Conservation (phyloP, 2,329 filamentous ascomycete genomes). For the Claviceps capensis region DNA sequence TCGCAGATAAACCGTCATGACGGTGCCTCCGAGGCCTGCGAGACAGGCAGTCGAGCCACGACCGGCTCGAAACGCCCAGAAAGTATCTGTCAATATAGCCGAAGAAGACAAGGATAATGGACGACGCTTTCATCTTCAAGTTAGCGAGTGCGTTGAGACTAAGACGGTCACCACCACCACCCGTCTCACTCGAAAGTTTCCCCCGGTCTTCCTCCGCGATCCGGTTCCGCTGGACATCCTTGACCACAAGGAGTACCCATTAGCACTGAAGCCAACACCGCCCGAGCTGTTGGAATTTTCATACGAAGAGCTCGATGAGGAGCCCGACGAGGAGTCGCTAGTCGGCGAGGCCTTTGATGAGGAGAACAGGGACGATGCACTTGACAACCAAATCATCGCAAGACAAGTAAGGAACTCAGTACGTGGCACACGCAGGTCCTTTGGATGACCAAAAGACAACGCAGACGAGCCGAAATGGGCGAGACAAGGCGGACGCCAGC, state of each 20-base stretch:
- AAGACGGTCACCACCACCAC: conserved; percentile 81
- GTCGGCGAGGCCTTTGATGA: conserved; percentile 15
- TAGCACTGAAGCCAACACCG: conserved; percentile 73
- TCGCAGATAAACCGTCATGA: conserved; percentile 17
- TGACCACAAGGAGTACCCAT: conserved; percentile 79
- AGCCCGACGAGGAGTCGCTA: conserved; percentile 6
- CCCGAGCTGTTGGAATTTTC: conserved; percentile 63
- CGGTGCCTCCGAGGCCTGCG: conserved; percentile 19
- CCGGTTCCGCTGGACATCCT: conserved; percentile 57
- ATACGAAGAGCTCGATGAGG: conserved; percentile 42
- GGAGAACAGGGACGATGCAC: conserved; percentile 10
- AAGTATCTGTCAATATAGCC: conserved; percentile 33
- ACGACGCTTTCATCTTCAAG: conserved; percentile 38
- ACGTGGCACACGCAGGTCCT: conserved; percentile 4
- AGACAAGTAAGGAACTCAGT: conserved; percentile 10
- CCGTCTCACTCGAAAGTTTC: conserved; percentile 72
- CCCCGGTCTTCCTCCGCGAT: conserved; percentile 67
- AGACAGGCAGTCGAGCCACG: conserved; percentile 25
- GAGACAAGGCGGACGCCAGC: not conserved
- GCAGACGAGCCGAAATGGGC: not conserved
- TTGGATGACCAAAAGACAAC: not conserved
- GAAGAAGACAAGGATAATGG: conserved; percentile 23
- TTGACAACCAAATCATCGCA: not conserved
- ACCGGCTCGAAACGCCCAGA: conserved; percentile 22
- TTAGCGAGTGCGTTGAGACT: conserved; percentile 53